phyloP scores from a whole-genome alignment of 108 stramenopile species.

The Nitzschia sp. region DNA sequence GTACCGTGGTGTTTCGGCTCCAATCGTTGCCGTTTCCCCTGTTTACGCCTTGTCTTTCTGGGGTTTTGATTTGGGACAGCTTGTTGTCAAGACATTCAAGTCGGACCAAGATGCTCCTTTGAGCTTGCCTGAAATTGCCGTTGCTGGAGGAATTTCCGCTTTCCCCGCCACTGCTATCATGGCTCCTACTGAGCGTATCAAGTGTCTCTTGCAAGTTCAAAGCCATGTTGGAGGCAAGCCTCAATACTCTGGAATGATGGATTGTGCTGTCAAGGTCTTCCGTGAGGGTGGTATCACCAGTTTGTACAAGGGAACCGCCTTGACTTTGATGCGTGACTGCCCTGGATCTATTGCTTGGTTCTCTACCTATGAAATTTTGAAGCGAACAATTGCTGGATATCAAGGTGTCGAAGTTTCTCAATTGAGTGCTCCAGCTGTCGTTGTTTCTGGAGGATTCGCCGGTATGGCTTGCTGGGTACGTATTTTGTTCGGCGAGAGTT shows the following conservation, averaged over 20 bases:
- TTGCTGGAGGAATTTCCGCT: slow-evolving; percentile 82
- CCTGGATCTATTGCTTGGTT: slow-evolving; percentile 86
- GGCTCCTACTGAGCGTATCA: slow-evolving; percentile 86
- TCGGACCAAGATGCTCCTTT: slow-evolving; percentile 20
- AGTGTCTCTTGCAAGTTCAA: slow-evolving; percentile 84
- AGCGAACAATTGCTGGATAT: slow-evolving; percentile 53
- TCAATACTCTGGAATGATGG: slow-evolving; percentile 69
- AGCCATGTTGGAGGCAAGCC: slow-evolving; percentile 33
- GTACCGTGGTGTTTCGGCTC: slow-evolving; percentile 83
- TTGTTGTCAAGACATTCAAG: slow-evolving; percentile 30
- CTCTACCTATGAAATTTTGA: slow-evolving; percentile 74
- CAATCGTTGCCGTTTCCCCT: slow-evolving; percentile 72
- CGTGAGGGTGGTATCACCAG: slow-evolving; percentile 61
- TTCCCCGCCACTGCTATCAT: slow-evolving; percentile 71
- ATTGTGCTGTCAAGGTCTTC: slow-evolving; percentile 65
- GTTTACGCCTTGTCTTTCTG: slow-evolving; percentile 86
- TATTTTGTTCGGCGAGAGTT: not conserved
- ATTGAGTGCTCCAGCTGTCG: slow-evolving; percentile 60
- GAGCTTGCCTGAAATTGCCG: slow-evolving; percentile 40
- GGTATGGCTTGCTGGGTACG: slow-evolving; percentile 82
- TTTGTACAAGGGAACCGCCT: slow-evolving; percentile 71
- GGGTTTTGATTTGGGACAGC: slow-evolving; percentile 85
- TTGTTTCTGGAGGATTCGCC: slow-evolving; percentile 81
- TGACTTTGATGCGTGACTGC: slow-evolving; percentile 77
- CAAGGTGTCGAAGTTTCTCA: slow-evolving; percentile 69